Evolutionary conservation across 306 rosid species (phyloP).

Genomic region (Lotus japonicus): DNA sequence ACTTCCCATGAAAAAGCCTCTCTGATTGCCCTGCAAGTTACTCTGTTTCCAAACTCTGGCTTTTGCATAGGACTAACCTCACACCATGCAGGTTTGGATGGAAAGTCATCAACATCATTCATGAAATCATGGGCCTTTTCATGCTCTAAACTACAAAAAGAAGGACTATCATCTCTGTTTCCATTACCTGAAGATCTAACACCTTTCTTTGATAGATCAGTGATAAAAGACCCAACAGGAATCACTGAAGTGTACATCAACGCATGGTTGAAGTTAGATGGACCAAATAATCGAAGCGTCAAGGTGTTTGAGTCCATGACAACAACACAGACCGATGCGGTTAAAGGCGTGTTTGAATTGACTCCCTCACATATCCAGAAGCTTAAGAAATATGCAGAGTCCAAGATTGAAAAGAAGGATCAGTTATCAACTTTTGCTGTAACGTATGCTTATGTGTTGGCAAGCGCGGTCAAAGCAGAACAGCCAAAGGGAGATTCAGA

Average conservation of each 20-base stretch:
- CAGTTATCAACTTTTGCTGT: conserved; percentile 17
- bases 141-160: not conserved
- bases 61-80: conserved; percentile 22
- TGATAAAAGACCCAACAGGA: not conserved
- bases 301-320: not conserved
- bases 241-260: not conserved
- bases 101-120: conserved; percentile 19
- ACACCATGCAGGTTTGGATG: conserved; percentile 27
- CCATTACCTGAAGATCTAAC: conserved; percentile 7
- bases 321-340: not conserved
- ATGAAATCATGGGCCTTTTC: conserved; percentile 13
- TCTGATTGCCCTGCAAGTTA: conserved; percentile 8
- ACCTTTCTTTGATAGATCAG: conserved; percentile 1
- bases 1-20: conserved; percentile 14
- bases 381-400: conserved; percentile 7
- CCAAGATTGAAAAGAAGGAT: not conserved
- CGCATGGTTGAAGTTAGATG: not conserved
- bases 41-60: conserved; percentile 16
- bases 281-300: conserved; percentile 1
- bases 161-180: not conserved
- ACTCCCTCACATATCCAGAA: not conserved
- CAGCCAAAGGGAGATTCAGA: not conserved
- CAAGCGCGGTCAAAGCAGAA: conserved; percentile 27
- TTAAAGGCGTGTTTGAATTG: conserved; percentile 14
- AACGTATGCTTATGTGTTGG: conserved; percentile 27